Conservation (phyloP, 2,329 filamentous ascomycete genomes). For the Aspergillus chevalieri region DNA sequence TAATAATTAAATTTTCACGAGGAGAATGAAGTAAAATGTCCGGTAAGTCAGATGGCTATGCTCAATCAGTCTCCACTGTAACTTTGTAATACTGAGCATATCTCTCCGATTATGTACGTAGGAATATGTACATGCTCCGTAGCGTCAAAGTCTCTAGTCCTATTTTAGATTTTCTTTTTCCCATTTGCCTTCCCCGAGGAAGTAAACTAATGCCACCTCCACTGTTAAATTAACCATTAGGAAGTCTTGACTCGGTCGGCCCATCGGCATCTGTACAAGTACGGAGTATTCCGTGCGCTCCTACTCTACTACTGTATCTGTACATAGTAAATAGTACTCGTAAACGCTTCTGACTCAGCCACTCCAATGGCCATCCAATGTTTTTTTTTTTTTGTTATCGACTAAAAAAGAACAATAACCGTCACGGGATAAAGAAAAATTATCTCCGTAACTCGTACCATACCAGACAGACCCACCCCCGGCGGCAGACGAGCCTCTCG, state of each 20-base stretch:
- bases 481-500: not conserved
- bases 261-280: conserved; percentile 10
- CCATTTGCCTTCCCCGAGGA: not conserved
- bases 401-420: too few relatives aligned
- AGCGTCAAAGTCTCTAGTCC: not conserved
- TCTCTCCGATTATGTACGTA: not conserved
- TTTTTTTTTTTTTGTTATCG: too few relatives aligned
- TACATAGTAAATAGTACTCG: too few relatives aligned
- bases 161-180: not conserved
- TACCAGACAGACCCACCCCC: too few relatives aligned
- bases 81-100: too few relatives aligned
- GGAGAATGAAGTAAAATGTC: too few relatives aligned
- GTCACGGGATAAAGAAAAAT: not conserved
- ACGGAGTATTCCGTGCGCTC: not conserved
- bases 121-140: not conserved
- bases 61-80: too few relatives aligned
- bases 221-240: not conserved
- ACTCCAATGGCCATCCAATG: too few relatives aligned
- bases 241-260: conserved; percentile 5
- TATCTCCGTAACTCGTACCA: not conserved
- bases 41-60: too few relatives aligned
- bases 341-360: too few relatives aligned
- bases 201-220: not conserved
- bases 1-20: too few relatives aligned
- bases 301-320: not conserved